A percentile compares a stretch with the other conserved stretches of the same genome.
phyloP scores from a whole-genome alignment of 2,329 filamentous ascomycete species.

The Colletotrichum tropicale region DNA sequence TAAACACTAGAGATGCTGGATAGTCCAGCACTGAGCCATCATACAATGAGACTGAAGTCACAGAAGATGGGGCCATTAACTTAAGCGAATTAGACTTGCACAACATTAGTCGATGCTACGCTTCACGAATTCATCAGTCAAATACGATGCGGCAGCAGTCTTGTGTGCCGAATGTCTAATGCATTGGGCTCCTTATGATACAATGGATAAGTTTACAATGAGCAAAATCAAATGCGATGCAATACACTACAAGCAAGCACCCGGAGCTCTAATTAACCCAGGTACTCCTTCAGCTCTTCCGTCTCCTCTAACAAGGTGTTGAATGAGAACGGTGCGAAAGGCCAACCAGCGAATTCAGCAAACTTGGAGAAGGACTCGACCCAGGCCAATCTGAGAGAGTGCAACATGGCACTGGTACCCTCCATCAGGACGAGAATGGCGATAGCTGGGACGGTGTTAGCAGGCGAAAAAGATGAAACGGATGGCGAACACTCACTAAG shows the following conservation, averaged over 20 bases:
- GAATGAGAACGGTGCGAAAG: constrained; percentile 91
- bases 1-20: background rate
- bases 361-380: constrained; percentile 98
- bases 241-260: background rate
- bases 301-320: constrained; percentile 84
- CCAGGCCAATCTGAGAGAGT: constrained; percentile 91
- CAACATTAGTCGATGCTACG: background rate
- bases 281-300: constrained; percentile 61
- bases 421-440: constrained; percentile 90
- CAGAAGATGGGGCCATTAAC: background rate
- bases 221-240: constrained; percentile 7
- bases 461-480: background rate
- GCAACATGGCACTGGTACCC: constrained; percentile 93
- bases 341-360: constrained; percentile 87
- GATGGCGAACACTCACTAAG: constrained; percentile 53
- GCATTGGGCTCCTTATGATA: constrained; percentile 21
- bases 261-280: constrained; percentile 42
- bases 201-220: constrained; percentile 22
- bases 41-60: background rate
- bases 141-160: background rate
- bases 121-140: background rate
- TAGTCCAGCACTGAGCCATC: background rate
- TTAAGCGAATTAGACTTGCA: background rate
- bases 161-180: constrained; percentile 8
- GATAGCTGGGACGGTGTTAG: constrained; percentile 36